Evolutionary conservation across 2,329 filamentous ascomycete genomes (phyloP), one percentile per base, ranked within the genome.

Genomic region (Aspergillus persii): DNA sequence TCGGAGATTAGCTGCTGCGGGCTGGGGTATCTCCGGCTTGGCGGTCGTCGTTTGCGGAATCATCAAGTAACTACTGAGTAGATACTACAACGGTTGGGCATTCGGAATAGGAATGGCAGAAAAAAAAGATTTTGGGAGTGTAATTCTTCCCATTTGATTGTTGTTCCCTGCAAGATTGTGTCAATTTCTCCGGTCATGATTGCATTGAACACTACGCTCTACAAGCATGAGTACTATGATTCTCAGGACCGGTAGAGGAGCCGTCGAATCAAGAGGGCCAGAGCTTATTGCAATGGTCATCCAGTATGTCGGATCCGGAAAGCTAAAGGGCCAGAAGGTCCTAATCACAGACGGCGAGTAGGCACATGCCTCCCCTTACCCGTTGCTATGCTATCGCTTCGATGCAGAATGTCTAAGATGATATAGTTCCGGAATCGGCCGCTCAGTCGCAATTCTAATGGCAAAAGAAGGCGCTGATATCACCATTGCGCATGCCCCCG

Each of bases 401-500:
- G 49, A 2, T 39, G 26, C 2, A 31, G 9, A 12, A 7, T 48
- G 50, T 12, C 23, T 29, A 3, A 29, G 6, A 15, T 18, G 8
- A 6, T 9, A 15, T 49, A 83, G 81, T 61, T 84, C 81, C 1
- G 82, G 81, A 4, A 86, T 86, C 50, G 83, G 83, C 18, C 79
- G 83, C 8, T 75, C 82, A 0, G 77, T 84, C 1, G 83, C 83
- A 0, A 76, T 85, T 1, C 71, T 86, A 2, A 84, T 84, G 71
- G 84, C 84, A 0, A 77, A 82, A 8, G 84, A 87, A 66, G 84
- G 84, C 1, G 82, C 84, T 12, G 80, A 86, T 62, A 74, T 85
- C 50, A 81, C 77, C 27, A 84, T 86, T 59, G 79, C 81, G 15
- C 83, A 85, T 63, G 77, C 85, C 1, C 81, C 81, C 2, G 79